Evolutionary conservation across 768 basidiomycete genomes (phyloP), one percentile per base, ranked within the genome.

Genomic region (Coprinopsis strossmayeri): DNA sequence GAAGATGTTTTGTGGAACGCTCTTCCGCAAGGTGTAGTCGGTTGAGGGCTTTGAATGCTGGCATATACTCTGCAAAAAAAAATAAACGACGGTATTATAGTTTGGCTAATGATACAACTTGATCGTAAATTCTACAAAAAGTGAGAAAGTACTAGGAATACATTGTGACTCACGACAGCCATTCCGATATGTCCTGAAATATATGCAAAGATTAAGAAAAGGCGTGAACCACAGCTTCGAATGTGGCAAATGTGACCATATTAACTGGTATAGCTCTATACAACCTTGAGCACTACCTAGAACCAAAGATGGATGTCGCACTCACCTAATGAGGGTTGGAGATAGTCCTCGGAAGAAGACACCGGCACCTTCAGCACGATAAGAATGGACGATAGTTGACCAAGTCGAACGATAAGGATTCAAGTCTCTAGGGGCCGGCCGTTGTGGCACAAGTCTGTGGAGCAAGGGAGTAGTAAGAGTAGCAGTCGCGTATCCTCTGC

Each of bases 191-290:
- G 18, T 38, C 35, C 18, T 38, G 10, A 9, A 38, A 17, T n/a
- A n/a, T n/a, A n/a, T n/a, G n/a, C n/a, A 11, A 11, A 38, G 10
- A 42, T 25, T 51, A 63, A 32, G 61, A 59, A 15, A 72, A 53
- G 13, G 60, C 60, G 32, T 64, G 71, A 0, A 82, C 76, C 27
- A 82, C 70, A 1, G 70, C 64, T 54, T 91, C 87, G 52, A 88
- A 91, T 1, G 80, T 78, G 2, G 74, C 77, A 62, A 91, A 90
- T 1, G 83, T 88, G 26, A 81, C 84, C 76, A 90, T 87, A 55
- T 90, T 90, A n/a, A 87, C 86, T 2, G 88, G 89, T 20, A 89
- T 73, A n/a, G 87, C 84, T 34, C 85, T 88, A 52, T 34, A 26
- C 20, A 20, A 17, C 40, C 28, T 20, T 28, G 18, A 9, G 15